These are phyloP conservation scores for Syzygium aqueum DNA, from an alignment of 345 rosid genomes.

Conservation along the genomic window DNA sequence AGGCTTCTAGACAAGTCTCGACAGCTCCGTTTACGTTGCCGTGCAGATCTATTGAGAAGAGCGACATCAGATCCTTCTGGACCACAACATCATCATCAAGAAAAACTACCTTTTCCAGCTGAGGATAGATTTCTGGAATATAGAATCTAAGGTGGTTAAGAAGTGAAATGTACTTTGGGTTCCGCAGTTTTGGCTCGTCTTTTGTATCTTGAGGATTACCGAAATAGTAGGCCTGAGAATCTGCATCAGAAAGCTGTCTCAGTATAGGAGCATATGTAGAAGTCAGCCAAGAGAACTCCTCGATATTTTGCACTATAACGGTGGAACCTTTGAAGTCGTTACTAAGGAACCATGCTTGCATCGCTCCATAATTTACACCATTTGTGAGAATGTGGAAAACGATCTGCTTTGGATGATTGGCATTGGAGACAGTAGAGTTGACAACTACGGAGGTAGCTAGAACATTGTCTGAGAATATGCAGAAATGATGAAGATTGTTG, in stretches of 20 bases:
- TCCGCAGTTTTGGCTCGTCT: conserved; percentile 27
- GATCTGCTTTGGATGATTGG: conserved; percentile 69
- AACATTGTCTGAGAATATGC: conserved; percentile 80
- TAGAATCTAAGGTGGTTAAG: conserved; percentile 60
- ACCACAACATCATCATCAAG: conserved; percentile 67
- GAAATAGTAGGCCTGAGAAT: conserved; percentile 12
- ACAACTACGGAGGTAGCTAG: conserved; percentile 74
- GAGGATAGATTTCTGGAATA: conserved; percentile 44
- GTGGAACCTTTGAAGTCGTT: conserved; percentile 32
- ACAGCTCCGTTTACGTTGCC: conserved; percentile 74
- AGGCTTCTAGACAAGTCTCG: conserved; percentile 47
- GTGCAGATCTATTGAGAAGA: conserved; percentile 39
- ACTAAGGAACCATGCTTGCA: conserved; percentile 45
- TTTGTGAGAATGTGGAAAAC: conserved; percentile 53
- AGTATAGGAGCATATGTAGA: conserved; percentile 36
- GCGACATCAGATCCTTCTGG: conserved; percentile 43
- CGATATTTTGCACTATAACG: conserved; percentile 33
- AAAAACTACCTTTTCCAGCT: conserved; percentile 45
- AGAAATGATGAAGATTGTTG: conserved; percentile 87
- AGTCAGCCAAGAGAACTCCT: conserved; percentile 39
- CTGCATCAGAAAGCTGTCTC: conserved; percentile 1
- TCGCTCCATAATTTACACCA: conserved; percentile 32
- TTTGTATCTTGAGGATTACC: conserved; percentile 20
- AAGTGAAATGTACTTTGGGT: conserved; percentile 53
- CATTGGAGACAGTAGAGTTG: conserved; percentile 70